Evolutionary conservation across 805 yeast species (phyloP).

Genomic region (Lipomyces orientalis): DNA sequence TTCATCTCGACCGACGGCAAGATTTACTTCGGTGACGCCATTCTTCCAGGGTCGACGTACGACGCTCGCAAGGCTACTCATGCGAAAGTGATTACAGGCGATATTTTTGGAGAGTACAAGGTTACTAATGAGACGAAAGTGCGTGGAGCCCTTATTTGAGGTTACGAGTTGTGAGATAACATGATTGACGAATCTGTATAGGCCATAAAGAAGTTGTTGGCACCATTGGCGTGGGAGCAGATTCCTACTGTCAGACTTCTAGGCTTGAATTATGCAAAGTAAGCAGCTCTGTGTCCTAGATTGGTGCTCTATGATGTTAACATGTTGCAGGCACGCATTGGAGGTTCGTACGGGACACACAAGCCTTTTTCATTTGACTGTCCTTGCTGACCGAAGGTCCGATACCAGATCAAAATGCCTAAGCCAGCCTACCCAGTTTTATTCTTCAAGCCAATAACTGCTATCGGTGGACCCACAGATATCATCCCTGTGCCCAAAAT

Average conservation of each 20-base stretch:
- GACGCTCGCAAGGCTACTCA: constrained; percentile 51
- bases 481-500: constrained; percentile 52
- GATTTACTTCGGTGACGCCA: constrained; percentile 56
- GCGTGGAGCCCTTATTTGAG: not conserved
- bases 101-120: constrained; percentile 49
- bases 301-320: not conserved
- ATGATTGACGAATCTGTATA: constrained; percentile 16
- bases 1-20: constrained; percentile 55
- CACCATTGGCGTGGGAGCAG: constrained; percentile 51
- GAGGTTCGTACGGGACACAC: constrained; percentile 25
- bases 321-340: constrained; percentile 32
- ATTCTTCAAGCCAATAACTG: constrained; percentile 57
- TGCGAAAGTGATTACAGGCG: constrained; percentile 56
- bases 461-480: constrained; percentile 53
- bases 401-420: constrained; percentile 49
- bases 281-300: constrained; percentile 31
- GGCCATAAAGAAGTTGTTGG: constrained; percentile 47
- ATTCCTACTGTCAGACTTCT: constrained; percentile 53
- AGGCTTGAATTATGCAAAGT: constrained; percentile 59
- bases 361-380: not conserved
- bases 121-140: constrained; percentile 48
- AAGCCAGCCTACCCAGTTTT: constrained; percentile 57
- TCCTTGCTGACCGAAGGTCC: not conserved
- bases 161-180: not conserved
- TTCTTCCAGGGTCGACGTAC: constrained; percentile 45